Percentiles rank a stretch among this genome's conserved stretches.
Conservation (phyloP, 2,329 filamentous ascomycete genomes). For the Monosporascus sp. region DNA sequence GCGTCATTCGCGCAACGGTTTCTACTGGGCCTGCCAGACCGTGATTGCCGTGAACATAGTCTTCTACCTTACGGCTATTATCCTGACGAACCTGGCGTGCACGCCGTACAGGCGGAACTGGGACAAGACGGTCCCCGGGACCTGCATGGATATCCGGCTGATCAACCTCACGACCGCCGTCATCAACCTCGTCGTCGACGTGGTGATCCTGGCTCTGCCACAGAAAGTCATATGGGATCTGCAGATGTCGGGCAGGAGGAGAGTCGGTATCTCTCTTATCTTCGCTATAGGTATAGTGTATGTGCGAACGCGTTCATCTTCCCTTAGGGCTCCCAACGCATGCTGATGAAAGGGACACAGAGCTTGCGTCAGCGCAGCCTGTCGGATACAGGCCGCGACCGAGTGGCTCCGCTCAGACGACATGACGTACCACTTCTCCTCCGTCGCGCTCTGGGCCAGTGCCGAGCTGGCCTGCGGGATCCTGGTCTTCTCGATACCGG, state of each 20-base stretch:
- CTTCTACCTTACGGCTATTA: slow-evolving; percentile 3
- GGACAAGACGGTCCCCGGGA: slow-evolving; percentile 5
- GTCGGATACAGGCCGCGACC: slow-evolving; percentile 1
- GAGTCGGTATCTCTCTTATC: neutral
- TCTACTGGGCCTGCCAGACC: slow-evolving; percentile 9
- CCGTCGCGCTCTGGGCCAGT: slow-evolving; percentile 6
- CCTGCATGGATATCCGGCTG: slow-evolving; percentile 1
- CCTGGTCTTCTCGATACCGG: slow-evolving; percentile 6
- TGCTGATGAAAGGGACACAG: neutral
- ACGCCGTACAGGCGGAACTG: slow-evolving; percentile 3
- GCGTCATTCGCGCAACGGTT: neutral
- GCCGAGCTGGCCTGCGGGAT: slow-evolving; percentile 10
- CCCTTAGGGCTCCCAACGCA: neutral
- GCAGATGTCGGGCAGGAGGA: neutral
- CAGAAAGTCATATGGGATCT: slow-evolving; percentile 3
- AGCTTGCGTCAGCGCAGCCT: slow-evolving; percentile 1
- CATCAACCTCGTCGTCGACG: neutral
- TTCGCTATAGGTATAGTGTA: neutral
- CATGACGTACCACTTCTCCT: slow-evolving; percentile 9
- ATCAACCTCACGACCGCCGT: neutral
- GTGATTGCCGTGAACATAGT: slow-evolving; percentile 4
- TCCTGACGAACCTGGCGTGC: slow-evolving; percentile 3
- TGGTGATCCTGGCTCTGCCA: slow-evolving; percentile 1
- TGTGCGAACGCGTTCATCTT: neutral
- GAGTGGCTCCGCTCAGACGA: slow-evolving; percentile 3